These are phyloP conservation scores for Eucalyptus sp. DNA, from an alignment of 345 rosid species.

Conservation along the genomic window DNA sequence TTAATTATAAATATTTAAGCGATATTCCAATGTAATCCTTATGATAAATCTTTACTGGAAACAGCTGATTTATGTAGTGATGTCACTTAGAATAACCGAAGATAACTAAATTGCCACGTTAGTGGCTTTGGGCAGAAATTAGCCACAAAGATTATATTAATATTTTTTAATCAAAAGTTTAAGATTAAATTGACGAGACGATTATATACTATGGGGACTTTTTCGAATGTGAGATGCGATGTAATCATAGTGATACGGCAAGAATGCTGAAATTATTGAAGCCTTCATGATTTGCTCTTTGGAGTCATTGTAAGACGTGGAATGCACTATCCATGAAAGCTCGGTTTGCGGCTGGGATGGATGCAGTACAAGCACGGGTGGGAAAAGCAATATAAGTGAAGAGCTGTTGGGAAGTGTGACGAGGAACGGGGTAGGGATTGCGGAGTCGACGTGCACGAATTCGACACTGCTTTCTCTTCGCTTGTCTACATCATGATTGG, in stretches of 20 bases:
- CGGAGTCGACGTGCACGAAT: background rate
- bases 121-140: background rate
- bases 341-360: background rate
- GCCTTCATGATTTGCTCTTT: background rate
- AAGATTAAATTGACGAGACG: background rate
- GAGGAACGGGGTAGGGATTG: background rate
- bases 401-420: background rate
- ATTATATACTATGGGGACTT: accelerated
- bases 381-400: background rate
- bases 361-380: background rate
- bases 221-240: background rate
- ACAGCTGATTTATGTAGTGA: accelerated
- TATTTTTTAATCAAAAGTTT: accelerated
- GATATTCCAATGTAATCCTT: background rate
- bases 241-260: background rate
- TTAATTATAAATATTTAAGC: background rate
- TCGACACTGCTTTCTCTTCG: background rate
- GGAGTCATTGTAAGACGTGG: background rate
- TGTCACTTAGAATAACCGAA: accelerated
- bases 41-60: background rate
- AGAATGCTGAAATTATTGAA: background rate
- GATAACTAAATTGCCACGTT: background rate
- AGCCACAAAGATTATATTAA: background rate
- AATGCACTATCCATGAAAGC: background rate
- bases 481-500: background rate